Percentiles rank a stretch among this genome's conserved stretches.
Evolutionary conservation across 306 rosid genomes (phyloP).

Genomic region (Crotalaria pallida): DNA sequence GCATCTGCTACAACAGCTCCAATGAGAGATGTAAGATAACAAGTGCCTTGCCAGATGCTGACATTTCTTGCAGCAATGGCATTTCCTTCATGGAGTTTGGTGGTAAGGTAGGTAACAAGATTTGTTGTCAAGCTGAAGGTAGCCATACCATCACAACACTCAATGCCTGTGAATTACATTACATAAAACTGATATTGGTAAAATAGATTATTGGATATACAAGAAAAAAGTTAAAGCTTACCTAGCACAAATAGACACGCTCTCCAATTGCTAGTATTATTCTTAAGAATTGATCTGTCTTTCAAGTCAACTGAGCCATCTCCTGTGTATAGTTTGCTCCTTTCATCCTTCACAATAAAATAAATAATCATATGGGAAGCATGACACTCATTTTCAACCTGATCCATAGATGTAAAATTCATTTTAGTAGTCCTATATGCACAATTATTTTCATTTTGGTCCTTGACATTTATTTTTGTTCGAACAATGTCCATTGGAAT

Average conservation of each 20-base stretch:
- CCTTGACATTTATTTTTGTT: too few relatives aligned
- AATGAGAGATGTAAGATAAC: too few relatives aligned
- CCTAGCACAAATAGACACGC: constrained; percentile 67
- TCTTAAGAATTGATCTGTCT: constrained; percentile 54
- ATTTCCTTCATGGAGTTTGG: too few relatives aligned
- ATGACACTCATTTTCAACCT: too few relatives aligned
- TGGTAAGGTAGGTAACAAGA: too few relatives aligned
- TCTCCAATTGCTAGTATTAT: constrained; percentile 57
- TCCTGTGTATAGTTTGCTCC: constrained; percentile 44
- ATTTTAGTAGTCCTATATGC: too few relatives aligned
- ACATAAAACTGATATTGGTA: background rate
- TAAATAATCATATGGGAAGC: background rate
- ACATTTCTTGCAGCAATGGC: too few relatives aligned
- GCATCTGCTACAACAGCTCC: too few relatives aligned
- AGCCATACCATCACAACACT: constrained; percentile 90
- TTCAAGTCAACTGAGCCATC: constrained; percentile 67
- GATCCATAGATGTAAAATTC: too few relatives aligned
- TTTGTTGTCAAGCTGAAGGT: constrained; percentile 88
- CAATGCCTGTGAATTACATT: constrained; percentile 59
- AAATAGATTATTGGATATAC: background rate
- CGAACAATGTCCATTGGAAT: too few relatives aligned
- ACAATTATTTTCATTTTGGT: too few relatives aligned
- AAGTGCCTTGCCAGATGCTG: too few relatives aligned
- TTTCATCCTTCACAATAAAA: constrained; percentile 20
- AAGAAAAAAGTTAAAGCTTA: constrained; percentile 13